These are phyloP conservation scores for Fusarium fracticaudum DNA, from an alignment of 2,329 filamentous ascomycete species.

Conservation along the genomic window DNA sequence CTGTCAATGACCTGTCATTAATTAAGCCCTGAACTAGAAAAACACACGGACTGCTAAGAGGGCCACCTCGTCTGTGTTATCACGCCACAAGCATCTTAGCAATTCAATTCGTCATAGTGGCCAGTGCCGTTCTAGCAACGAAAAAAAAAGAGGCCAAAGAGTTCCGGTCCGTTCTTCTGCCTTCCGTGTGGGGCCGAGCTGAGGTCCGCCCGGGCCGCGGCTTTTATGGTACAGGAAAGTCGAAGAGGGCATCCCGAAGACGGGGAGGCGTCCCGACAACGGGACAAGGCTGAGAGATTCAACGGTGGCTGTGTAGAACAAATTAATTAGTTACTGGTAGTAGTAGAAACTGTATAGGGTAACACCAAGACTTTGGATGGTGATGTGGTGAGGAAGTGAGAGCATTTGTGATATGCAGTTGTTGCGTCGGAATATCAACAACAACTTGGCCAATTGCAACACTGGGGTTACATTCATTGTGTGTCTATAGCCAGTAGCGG, in stretches of 20 bases:
- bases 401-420: neutral
- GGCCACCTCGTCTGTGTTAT: neutral
- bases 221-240: neutral
- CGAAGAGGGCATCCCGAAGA: neutral
- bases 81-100: neutral
- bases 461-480: neutral
- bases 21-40: neutral
- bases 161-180: neutral
- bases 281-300: neutral
- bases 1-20: slow-evolving; percentile 1
- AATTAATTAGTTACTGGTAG: too few relatives aligned
- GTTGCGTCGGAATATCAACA: neutral
- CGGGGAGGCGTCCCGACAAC: neutral
- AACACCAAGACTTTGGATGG: neutral
- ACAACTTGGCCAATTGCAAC: neutral
- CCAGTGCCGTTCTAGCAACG: neutral
- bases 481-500: neutral
- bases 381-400: neutral
- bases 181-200: neutral
- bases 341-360: neutral
- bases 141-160: neutral
- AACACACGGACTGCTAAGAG: neutral
- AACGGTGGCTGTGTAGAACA: neutral
- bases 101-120: neutral
- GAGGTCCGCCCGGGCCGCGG: neutral